Conservation (phyloP, 1,284 basidiomycete genomes). For the Apiotrichum montevideense region DNA sequence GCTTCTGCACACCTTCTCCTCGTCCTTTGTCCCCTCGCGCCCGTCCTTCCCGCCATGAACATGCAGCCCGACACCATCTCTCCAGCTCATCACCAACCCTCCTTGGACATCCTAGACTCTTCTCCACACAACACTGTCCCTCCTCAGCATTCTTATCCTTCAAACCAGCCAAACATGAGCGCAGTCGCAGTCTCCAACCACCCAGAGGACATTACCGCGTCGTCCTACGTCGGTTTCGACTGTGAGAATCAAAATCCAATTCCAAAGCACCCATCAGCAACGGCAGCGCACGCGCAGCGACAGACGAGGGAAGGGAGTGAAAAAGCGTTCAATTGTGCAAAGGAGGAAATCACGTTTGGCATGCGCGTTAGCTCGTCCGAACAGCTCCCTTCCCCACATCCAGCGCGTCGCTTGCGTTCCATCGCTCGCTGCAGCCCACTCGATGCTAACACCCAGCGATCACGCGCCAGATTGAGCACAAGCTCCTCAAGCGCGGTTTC, state of each 20-base stretch:
- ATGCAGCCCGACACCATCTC: not conserved
- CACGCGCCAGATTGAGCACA: conserved; percentile 97
- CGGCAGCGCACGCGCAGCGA: too few species aligned
- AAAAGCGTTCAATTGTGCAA: too few species aligned
- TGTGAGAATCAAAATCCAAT: conserved; percentile 38
- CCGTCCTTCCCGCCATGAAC: too few species aligned
- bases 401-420: too few species aligned
- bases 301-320: too few species aligned
- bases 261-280: too few species aligned
- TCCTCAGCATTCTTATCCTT: not conserved
- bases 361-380: too few species aligned
- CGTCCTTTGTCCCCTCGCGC: not conserved
- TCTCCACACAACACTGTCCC: not conserved
- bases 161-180: conserved; percentile 17
- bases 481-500: conserved; percentile 97
- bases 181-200: conserved; percentile 21
- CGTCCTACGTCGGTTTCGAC: conserved; percentile 89
- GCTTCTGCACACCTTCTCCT: not conserved
- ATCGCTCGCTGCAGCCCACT: too few species aligned
- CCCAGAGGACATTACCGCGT: conserved; percentile 66
- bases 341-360: too few species aligned
- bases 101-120: not conserved
- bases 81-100: not conserved
- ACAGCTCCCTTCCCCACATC: too few species aligned
- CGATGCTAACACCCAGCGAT: conserved; percentile 52